Evolutionary conservation across 2,329 filamentous ascomycete species (phyloP).

Genomic region (Graphilbum sp.): DNA sequence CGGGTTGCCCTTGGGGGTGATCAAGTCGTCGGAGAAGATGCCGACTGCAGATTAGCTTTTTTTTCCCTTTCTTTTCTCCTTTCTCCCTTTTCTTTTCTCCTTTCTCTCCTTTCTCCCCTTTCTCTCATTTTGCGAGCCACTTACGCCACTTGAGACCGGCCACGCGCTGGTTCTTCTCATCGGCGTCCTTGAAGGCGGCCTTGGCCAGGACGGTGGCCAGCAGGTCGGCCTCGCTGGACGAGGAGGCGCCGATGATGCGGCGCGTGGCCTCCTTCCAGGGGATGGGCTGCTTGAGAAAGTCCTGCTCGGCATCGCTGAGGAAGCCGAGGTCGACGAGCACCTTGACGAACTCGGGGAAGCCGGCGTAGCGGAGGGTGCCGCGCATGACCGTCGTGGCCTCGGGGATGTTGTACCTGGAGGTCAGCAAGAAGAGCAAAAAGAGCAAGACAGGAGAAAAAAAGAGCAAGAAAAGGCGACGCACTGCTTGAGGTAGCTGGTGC

Average conservation of each 20-base stretch:
- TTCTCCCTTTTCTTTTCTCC: too few species aligned
- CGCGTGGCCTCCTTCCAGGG: slow-evolving; percentile 76
- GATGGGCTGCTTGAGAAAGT: slow-evolving; percentile 48
- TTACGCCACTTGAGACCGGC: slow-evolving; percentile 58
- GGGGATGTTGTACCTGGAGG: slow-evolving; percentile 68
- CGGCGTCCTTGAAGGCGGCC: slow-evolving; percentile 51
- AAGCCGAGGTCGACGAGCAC: slow-evolving; percentile 82
- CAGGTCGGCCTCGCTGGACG: slow-evolving; percentile 52
- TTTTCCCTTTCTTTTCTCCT: too few species aligned
- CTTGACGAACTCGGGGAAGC: slow-evolving; percentile 83
- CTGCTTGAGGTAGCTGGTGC: slow-evolving; percentile 62
- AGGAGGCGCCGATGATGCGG: slow-evolving; percentile 55
- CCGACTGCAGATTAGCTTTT: too few species aligned
- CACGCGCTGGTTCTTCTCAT: slow-evolving; percentile 48
- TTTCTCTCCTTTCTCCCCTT: too few species aligned
- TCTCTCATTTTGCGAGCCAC: too few species aligned
- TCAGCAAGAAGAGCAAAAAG: too few species aligned
- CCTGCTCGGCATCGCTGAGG: slow-evolving; percentile 53
- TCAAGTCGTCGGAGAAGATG: slow-evolving; percentile 19
- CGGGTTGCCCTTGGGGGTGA: slow-evolving; percentile 59
- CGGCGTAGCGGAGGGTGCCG: slow-evolving; percentile 66
- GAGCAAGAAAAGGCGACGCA: slow-evolving; percentile 31
- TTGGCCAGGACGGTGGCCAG: slow-evolving; percentile 58
- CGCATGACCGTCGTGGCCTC: slow-evolving; percentile 79
- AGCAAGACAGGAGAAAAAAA: slow-evolving; percentile 20